Base-by-base conservation (phyloP, 148 eudicot species). In the Chenopodium album region DNA sequence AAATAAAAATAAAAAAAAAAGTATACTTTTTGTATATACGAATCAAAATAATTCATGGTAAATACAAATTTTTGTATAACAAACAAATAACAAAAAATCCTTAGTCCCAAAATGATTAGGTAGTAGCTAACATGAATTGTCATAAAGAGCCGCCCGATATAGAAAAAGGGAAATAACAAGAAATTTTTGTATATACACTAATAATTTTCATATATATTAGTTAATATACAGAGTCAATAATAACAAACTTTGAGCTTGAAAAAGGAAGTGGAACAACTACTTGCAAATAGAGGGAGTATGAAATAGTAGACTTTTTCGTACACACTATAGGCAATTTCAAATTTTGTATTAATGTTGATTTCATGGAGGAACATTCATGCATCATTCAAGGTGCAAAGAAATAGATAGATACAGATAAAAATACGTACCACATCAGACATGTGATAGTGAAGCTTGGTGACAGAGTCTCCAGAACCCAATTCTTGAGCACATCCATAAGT, bases 381-480 rank as follows among this genome's bases (percentile, higher is more conserved):
- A 73, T 44, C 34, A 79, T 0, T 70, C 69, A 44, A 73, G 17
- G 10, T 16, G 44, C 68, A 65, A 52, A 47, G 34, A 9, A 41
- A 41, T 41, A 85, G 13, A 56, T 2, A 31, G 47, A 28, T 20
- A 26, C 17, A 62, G 3, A 73, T 26, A 34, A 4, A 20, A 37
- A 13, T 46, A 52, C 5, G 34, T 90, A 93, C 94, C 90, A 89
- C 93, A 86, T 90, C 94, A 79, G 94, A 87, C 87, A 91, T 87
- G 75, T 92, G 89, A 63, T 86, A 88, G 44, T 91, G 94, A 80
- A 93, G 91, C 83, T 89, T 91, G 37, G 93, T 93, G 41, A 93
- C 90, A 60, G 93, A 93, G 85, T 93, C 94, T 65, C 92, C 97
- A 41, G 88, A 87, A 6, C 92, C 94, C 75, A 93, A 86, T 85